Conservation (phyloP, 176 grass and related monocot genomes). For the Carex parvula region DNA sequence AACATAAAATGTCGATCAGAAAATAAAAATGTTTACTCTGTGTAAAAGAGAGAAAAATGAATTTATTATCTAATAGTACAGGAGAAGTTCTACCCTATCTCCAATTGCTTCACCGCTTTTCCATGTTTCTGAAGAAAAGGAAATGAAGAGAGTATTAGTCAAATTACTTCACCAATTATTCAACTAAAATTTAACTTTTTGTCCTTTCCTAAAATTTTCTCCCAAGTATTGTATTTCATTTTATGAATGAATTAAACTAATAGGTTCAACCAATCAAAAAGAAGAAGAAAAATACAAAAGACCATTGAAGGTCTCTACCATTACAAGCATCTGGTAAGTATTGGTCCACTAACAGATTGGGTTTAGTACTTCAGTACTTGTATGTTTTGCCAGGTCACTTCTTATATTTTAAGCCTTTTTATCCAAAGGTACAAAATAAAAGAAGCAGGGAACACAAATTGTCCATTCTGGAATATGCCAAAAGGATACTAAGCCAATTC, state of each 20-base stretch:
- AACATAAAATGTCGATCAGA: not conserved
- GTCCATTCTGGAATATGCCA: no score
- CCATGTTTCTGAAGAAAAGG: slow-evolving; percentile 56
- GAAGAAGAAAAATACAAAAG: not conserved
- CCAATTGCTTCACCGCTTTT: slow-evolving; percentile 74
- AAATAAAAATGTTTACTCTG: not conserved
- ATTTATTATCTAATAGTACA: not conserved
- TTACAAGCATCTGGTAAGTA: not conserved
- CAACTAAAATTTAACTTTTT: not conserved
- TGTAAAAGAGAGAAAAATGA: not conserved
- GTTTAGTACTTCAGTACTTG: not conserved
- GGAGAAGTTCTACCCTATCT: slow-evolving; percentile 59
- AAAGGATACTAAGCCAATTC: not conserved
- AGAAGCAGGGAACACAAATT: no score
- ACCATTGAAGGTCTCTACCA: not conserved
- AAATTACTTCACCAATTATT: slow-evolving; percentile 5
- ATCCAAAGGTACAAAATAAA: not conserved
- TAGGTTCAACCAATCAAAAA: not conserved
- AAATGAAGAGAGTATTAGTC: slow-evolving; percentile 29
- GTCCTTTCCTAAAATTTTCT: not conserved
- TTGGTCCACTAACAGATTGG: not conserved
- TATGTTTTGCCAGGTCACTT: not conserved
- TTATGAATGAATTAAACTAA: not conserved
- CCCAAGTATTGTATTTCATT: not conserved
- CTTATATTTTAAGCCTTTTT: not conserved